Evolutionary conservation across 2,329 filamentous ascomycete species (phyloP).

Genomic region (Trichocomaceae sp.): DNA sequence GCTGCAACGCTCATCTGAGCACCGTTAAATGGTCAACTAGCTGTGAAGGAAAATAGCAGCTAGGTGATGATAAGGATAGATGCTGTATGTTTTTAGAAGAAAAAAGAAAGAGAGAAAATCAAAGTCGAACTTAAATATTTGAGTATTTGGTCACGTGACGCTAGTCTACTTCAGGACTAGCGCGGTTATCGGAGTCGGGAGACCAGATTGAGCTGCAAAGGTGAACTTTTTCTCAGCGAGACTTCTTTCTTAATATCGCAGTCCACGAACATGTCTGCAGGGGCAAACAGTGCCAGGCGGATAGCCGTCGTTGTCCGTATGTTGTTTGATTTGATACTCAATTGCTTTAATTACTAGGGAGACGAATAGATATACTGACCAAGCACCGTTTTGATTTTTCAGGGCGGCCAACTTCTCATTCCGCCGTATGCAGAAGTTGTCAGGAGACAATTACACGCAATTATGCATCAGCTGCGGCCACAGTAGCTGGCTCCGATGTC

Average conservation of each 20-base stretch:
- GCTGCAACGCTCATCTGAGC: conserved; percentile 77
- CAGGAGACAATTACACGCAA: conserved; percentile 36
- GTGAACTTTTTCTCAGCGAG: conserved; percentile 34
- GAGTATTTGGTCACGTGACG: conserved; percentile 16
- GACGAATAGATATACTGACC: conserved; percentile 13
- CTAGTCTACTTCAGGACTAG: conserved; percentile 25
- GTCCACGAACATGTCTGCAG: conserved; percentile 31
- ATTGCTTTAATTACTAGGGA: neutral
- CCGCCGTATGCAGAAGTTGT: conserved; percentile 39
- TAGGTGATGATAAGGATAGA: conserved; percentile 92
- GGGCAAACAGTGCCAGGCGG: conserved; percentile 37
- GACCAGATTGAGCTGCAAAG: conserved; percentile 13
- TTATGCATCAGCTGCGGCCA: conserved; percentile 31
- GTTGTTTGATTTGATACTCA: conserved; percentile 14
- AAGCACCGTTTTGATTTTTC: conserved; percentile 12
- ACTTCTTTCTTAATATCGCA: conserved; percentile 14
- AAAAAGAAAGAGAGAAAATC: conserved; percentile 25
- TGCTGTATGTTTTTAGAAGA: conserved; percentile 54
- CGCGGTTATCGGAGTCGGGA: conserved; percentile 11
- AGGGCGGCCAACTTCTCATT: conserved; percentile 30
- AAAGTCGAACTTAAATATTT: conserved; percentile 15
- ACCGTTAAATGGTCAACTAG: conserved; percentile 86
- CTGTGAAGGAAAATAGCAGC: conserved; percentile 58
- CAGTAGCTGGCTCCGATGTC: conserved; percentile 30
- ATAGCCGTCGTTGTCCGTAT: conserved; percentile 35